Percentiles rank a stretch among this genome's conserved stretches.
These are phyloP conservation scores for Alternaria sp. DNA, from an alignment of 2,329 filamentous ascomycete genomes.

Conservation along the genomic window DNA sequence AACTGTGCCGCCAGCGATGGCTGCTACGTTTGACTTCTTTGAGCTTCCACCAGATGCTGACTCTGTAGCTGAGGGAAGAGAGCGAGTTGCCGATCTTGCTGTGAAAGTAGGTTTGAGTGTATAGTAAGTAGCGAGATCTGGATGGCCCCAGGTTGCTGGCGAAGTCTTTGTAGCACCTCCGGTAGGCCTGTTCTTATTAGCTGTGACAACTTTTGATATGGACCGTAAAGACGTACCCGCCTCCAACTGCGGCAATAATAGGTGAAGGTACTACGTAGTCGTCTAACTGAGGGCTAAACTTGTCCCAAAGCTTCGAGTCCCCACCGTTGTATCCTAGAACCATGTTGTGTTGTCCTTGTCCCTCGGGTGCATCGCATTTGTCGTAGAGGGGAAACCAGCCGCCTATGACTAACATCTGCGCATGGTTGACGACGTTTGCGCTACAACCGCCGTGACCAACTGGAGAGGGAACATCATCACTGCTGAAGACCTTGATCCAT, in stretches of 20 bases:
- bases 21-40: conserved; percentile 40
- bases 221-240: conserved; percentile 37
- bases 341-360: conserved; percentile 64
- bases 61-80: conserved; percentile 39
- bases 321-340: conserved; percentile 60
- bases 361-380: conserved; percentile 60
- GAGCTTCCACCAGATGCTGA: conserved; percentile 11
- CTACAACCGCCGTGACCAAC: conserved; percentile 61
- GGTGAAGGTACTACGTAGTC: conserved; percentile 62
- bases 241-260: conserved; percentile 57
- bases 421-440: conserved; percentile 63
- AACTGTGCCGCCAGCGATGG: conserved; percentile 51
- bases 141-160: conserved; percentile 59
- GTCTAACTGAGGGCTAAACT: conserved; percentile 58
- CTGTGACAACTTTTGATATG: conserved; percentile 13
- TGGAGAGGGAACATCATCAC: conserved; percentile 35
- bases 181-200: conserved; percentile 43
- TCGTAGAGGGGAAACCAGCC: conserved; percentile 59
- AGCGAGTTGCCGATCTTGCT: conserved; percentile 60
- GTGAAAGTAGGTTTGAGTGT: conserved; percentile 56
- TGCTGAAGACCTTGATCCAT: conserved; percentile 63
- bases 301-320: conserved; percentile 58
- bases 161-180: conserved; percentile 62
- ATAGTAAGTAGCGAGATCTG: conserved; percentile 63
- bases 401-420: conserved; percentile 69